These are phyloP conservation scores for Endothia cerciana DNA, from an alignment of 2,329 filamentous ascomycete species.

Conservation along the genomic window DNA sequence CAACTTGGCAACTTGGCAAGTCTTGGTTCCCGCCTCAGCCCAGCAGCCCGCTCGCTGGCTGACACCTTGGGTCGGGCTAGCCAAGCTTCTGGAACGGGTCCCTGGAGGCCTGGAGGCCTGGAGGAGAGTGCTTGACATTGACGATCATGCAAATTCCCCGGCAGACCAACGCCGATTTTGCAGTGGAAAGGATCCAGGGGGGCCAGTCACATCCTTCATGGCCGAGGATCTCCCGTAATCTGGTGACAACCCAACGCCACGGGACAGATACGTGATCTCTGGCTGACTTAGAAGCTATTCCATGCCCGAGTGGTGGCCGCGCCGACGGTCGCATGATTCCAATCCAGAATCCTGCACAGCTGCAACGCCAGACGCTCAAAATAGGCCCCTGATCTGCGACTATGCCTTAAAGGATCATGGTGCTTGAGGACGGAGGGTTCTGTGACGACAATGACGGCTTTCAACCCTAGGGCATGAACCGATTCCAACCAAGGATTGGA, in stretches of 20 bases:
- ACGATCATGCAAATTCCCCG: neutral
- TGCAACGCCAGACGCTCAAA: neutral
- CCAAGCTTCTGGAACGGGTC: conserved; percentile 24
- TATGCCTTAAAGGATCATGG: neutral
- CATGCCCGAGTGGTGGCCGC: neutral
- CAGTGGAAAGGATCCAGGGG: neutral
- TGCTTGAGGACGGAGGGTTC: neutral
- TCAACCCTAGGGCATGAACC: neutral
- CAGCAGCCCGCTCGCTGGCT: conserved; percentile 2
- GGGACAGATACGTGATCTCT: conserved; percentile 1
- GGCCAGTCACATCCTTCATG: neutral
- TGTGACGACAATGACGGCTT: neutral
- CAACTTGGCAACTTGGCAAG: neutral
- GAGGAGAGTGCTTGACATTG: neutral
- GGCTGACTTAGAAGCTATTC: neutral
- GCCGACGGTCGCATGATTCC: neutral
- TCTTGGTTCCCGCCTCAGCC: conserved; percentile 5
- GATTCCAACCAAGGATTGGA: neutral
- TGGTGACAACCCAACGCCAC: neutral
- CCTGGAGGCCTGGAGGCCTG: neutral
- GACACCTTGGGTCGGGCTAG: neutral
- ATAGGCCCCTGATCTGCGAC: neutral
- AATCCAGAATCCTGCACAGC: neutral
- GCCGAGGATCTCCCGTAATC: neutral
- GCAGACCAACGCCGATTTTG: neutral